Base-by-base conservation (phyloP, 768 basidiomycete genomes). In the Artomyces pyxidatus region DNA sequence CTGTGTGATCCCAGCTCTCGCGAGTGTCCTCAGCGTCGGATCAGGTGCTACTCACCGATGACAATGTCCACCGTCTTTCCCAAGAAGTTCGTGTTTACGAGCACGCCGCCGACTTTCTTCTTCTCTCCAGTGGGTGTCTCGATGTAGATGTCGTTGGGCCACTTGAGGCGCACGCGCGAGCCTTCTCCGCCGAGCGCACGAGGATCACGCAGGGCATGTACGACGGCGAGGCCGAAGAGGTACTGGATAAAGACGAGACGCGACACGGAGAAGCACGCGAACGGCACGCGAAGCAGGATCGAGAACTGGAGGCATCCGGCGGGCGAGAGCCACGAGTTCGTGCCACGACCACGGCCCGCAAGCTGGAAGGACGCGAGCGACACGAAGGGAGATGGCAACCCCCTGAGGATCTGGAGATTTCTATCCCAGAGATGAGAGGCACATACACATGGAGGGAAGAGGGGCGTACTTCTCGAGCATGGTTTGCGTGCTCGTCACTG, bases 111-210 rank as follows among this genome's bases (percentile, higher is more conserved):
- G 29, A 97, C 69, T 65, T 99, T 98, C 65, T 76, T 83, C 49
- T 66, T 65, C 55, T 79, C 69, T 3, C 63, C 67, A 28, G 70
- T 79, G 22, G 40, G 30, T 35, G 73, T 70, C 35, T 81, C 73
- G 2, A 82, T 86, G 59, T 97, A 97, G 4, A 99, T 70, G 58
- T 98, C 96, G 59, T 98, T 98, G 17, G 95, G 96, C 96, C 96
- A 98, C 64, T 97, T 98, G 22, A 98, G 69, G 35, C 82, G 73
- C 10, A 96, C 77, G 12, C 71, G 71, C 2, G 78, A 67, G 11
- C 78, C 71, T 28, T 48, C 63, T 21, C 39, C 49, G 6, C 52
- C 78, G 0, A 84, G 70, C n/a, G 83, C 72, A 9, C 58, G 68
- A 2, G 68, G 67, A 2, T 81, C 75, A 42, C 83, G 75, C 56